Conservation (phyloP, 1,284 basidiomycete species). For the Exobasidium rhododendri region DNA sequence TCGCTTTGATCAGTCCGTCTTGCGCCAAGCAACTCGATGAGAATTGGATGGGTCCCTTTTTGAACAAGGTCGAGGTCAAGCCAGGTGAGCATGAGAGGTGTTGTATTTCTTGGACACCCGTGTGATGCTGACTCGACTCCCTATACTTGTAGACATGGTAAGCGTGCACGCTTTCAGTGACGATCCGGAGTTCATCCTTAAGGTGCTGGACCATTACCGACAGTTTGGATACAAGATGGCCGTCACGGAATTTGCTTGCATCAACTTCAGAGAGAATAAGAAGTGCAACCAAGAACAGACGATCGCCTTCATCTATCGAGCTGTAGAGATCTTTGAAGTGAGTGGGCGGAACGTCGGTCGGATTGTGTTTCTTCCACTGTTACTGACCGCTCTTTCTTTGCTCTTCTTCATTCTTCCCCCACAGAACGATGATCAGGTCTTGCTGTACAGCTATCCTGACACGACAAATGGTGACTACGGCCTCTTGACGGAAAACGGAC, state of each 20-base stretch:
- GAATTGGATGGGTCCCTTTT: not conserved
- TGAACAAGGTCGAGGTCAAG: not conserved
- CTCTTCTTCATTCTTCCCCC: no score
- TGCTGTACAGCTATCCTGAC: not conserved
- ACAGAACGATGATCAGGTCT: not conserved
- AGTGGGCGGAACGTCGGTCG: no score
- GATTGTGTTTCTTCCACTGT: no score
- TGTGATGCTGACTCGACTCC: no score
- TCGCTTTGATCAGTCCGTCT: not conserved
- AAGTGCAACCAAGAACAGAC: not conserved
- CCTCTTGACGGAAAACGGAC: not conserved
- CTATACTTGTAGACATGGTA: not conserved
- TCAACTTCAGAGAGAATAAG: not conserved
- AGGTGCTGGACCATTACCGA: not conserved
- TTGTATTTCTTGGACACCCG: no score
- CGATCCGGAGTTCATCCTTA: not conserved
- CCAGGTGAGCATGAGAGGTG: not conserved
- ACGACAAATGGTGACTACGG: not conserved
- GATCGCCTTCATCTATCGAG: not conserved
- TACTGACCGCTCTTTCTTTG: not conserved
- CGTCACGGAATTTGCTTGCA: conserved; percentile 2
- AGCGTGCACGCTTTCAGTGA: not conserved
- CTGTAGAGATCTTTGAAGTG: not conserved
- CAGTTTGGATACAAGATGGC: not conserved
- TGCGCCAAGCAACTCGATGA: not conserved